These are phyloP conservation scores for Plectosphaerella plurivora DNA, from an alignment of 2,329 filamentous ascomycete species.

Conservation along the genomic window DNA sequence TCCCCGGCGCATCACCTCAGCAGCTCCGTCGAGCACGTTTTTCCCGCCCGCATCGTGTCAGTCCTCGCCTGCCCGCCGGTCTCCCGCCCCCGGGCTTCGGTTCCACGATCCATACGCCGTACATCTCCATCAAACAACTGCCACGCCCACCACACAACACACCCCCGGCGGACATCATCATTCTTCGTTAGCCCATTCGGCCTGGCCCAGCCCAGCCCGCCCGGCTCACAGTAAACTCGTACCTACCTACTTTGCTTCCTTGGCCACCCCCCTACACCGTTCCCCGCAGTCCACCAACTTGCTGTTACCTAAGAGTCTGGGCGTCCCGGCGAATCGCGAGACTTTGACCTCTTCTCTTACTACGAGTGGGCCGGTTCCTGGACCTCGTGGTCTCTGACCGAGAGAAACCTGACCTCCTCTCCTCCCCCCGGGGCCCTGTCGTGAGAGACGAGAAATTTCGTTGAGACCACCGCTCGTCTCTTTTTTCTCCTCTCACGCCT, in stretches of 20 bases:
- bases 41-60: neutral
- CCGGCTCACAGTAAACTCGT: neutral
- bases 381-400: conserved; percentile 1
- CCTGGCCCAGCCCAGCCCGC: no score
- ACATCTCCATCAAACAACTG: no score
- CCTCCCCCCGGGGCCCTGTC: neutral
- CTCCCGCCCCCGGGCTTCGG: no score
- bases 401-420: neutral
- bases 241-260: conserved; percentile 1
- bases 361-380: conserved; percentile 1
- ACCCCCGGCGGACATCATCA: conserved; percentile 13
- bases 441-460: neutral
- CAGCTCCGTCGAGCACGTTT: conserved; percentile 13
- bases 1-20: conserved; percentile 9
- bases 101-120: no score
- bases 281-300: conserved; percentile 35
- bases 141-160: neutral
- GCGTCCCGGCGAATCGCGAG: conserved; percentile 9
- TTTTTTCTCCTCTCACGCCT: neutral
- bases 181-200: conserved; percentile 6
- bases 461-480: neutral
- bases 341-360: conserved; percentile 13
- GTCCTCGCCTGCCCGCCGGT: no score
- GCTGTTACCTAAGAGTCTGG: conserved; percentile 41
- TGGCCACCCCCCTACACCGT: conserved; percentile 11